phyloP scores from a whole-genome alignment of 148 eudicot genomes.

The Oxyria digyna region DNA sequence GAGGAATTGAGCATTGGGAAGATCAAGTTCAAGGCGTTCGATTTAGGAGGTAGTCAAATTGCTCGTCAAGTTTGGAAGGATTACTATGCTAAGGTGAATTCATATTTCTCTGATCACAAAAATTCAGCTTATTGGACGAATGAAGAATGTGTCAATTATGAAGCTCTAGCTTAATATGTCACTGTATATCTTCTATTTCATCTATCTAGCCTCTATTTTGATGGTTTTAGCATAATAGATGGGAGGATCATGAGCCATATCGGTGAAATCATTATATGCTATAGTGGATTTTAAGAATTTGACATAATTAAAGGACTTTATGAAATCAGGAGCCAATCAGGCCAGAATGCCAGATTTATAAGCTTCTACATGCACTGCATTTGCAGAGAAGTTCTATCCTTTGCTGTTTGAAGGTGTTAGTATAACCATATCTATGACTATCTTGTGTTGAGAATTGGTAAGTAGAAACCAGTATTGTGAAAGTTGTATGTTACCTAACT shows the following conservation, averaged over 20 bases:
- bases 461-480: background rate
- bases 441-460: background rate
- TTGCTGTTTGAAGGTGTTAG: background rate
- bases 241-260: no score
- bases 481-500: background rate
- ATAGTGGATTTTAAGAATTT: no score
- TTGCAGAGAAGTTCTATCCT: background rate
- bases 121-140: background rate
- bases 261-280: no score
- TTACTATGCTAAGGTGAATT: slow-evolving; percentile 60
- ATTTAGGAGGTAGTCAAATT: slow-evolving; percentile 73
- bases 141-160: background rate
- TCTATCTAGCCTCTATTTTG: background rate
- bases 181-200: no score
- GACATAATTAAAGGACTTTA: background rate
- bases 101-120: background rate
- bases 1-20: slow-evolving; percentile 66
- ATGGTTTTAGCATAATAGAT: background rate
- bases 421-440: background rate
- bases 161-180: background rate
- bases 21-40: slow-evolving; percentile 72
- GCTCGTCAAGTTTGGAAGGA: slow-evolving; percentile 72
- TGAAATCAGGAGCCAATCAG: background rate
- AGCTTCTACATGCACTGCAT: background rate
- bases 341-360: no score